These are phyloP conservation scores for Exobasidium cylindrosporum DNA, from an alignment of 1,284 basidiomycete genomes.

Conservation along the genomic window DNA sequence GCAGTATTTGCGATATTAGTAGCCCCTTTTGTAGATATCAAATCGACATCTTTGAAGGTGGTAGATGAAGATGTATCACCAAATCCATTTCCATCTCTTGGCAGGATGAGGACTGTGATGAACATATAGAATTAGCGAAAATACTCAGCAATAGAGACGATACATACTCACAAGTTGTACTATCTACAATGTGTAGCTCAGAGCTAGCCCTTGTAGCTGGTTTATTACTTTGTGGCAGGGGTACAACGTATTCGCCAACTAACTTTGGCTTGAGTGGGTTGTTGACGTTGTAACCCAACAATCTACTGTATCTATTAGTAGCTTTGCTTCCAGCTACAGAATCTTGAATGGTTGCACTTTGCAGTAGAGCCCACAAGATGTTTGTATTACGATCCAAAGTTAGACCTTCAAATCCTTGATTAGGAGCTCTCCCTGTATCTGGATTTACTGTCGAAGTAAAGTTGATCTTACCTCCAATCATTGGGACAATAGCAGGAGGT, in stretches of 20 bases:
- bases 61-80: conserved; percentile 62
- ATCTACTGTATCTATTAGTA: conserved; percentile 60
- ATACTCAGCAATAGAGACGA: no score
- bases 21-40: conserved; percentile 61
- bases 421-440: conserved; percentile 54
- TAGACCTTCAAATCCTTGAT: conserved; percentile 67
- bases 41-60: conserved; percentile 60
- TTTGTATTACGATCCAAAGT: conserved; percentile 61
- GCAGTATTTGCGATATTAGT: conserved; percentile 66
- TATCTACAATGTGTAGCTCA: conserved; percentile 64
- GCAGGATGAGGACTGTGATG: conserved; percentile 60
- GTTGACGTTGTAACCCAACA: conserved; percentile 63
- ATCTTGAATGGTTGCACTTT: conserved; percentile 67
- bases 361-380: conserved; percentile 65
- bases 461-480: conserved; percentile 60
- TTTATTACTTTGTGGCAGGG: conserved; percentile 62
- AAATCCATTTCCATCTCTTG: conserved; percentile 66
- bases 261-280: conserved; percentile 32
- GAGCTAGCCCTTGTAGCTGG: conserved; percentile 60
- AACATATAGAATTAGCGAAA: no score
- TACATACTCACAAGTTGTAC: conserved; percentile 52
- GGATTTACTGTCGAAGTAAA: conserved; percentile 64
- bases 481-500: conserved; percentile 62
- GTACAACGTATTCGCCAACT: conserved; percentile 65
- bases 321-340: conserved; percentile 53